Percentiles rank a stretch among this genome's conserved stretches.
Conservation (phyloP, 2,329 filamentous ascomycete species). For the Pyrenophora teres region DNA sequence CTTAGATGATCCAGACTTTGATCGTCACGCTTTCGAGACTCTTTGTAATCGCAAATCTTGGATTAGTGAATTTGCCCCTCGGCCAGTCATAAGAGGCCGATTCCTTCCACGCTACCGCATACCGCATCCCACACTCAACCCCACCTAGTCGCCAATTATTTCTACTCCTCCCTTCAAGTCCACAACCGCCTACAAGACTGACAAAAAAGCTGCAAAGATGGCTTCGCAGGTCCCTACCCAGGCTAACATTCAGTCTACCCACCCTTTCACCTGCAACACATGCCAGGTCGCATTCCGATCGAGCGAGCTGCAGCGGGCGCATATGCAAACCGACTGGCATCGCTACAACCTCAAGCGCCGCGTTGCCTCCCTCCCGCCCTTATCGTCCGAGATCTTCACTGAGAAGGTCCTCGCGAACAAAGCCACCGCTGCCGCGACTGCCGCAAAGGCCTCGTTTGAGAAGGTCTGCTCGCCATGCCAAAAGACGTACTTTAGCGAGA, state of each 20-base stretch:
- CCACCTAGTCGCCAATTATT: slow-evolving; percentile 32
- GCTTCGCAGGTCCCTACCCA: slow-evolving; percentile 42
- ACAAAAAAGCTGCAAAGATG: slow-evolving; percentile 31
- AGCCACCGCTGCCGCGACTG: slow-evolving; percentile 79
- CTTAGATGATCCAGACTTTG: slow-evolving; percentile 3
- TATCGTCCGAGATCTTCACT: slow-evolving; percentile 89
- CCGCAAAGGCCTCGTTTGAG: slow-evolving; percentile 87
- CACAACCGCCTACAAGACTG: slow-evolving; percentile 2
- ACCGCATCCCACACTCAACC: slow-evolving; percentile 27
- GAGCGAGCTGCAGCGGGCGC: slow-evolving; percentile 87
- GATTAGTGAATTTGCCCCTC: slow-evolving; percentile 25
- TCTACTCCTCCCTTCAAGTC: slow-evolving; percentile 7
- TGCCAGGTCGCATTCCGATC: slow-evolving; percentile 96
- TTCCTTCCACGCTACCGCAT: slow-evolving; percentile 10
- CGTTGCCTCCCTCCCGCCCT: slow-evolving; percentile 85
- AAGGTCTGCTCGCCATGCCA: slow-evolving; percentile 80
- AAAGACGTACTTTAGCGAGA: slow-evolving; percentile 95
- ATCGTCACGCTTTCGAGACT: neutral
- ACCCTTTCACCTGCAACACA: slow-evolving; percentile 97
- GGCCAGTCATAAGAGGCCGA: slow-evolving; percentile 29
- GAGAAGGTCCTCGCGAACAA: slow-evolving; percentile 95
- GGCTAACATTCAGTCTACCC: slow-evolving; percentile 50
- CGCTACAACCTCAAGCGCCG: slow-evolving; percentile 96
- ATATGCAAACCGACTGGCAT: slow-evolving; percentile 99
- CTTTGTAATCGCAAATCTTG: slow-evolving; percentile 11